These are phyloP conservation scores for Misopates orontium DNA, from an alignment of 257 asterid species.

Conservation along the genomic window DNA sequence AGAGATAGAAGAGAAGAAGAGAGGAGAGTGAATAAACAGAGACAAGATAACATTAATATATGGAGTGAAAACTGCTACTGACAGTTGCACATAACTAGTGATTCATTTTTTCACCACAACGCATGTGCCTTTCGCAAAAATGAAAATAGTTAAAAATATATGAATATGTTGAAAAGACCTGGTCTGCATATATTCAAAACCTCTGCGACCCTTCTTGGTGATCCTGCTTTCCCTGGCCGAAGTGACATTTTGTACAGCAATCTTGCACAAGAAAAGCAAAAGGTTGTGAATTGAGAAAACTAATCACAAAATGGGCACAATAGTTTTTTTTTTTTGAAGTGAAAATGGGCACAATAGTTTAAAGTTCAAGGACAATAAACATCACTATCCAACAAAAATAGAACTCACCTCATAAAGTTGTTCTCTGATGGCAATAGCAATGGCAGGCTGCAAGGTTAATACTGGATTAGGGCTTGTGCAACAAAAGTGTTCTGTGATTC, in stretches of 20 bases:
- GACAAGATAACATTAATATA: slow-evolving; percentile 21
- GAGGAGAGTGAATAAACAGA: slow-evolving; percentile 10
- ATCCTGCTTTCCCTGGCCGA: slow-evolving; percentile 89
- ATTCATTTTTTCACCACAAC: not conserved
- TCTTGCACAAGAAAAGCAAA: slow-evolving; percentile 45
- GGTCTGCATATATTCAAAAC: slow-evolving; percentile 60
- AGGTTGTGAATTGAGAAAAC: slow-evolving; percentile 8
- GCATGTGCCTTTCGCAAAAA: not conserved
- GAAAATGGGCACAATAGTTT: too few species aligned
- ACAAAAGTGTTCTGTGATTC: slow-evolving; percentile 7
- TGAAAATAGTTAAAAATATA: not conserved
- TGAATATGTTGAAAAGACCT: slow-evolving; percentile 42
- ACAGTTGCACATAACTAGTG: slow-evolving; percentile 1
- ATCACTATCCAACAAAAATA: slow-evolving; percentile 16
- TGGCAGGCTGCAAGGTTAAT: slow-evolving; percentile 75
- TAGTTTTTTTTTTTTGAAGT: too few species aligned
- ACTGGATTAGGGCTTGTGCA: slow-evolving; percentile 19
- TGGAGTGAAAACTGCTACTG: slow-evolving; percentile 1
- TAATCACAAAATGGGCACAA: slow-evolving; percentile 13
- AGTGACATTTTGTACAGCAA: slow-evolving; percentile 84
- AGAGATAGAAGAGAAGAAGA: slow-evolving; percentile 17
- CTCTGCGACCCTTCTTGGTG: slow-evolving; percentile 82
- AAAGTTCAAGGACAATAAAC: not conserved
- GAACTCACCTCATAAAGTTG: slow-evolving; percentile 86
- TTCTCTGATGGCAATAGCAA: slow-evolving; percentile 91